Evolutionary conservation across 2,329 filamentous ascomycete genomes (phyloP).

Genomic region (Chaetothyriales sp.): DNA sequence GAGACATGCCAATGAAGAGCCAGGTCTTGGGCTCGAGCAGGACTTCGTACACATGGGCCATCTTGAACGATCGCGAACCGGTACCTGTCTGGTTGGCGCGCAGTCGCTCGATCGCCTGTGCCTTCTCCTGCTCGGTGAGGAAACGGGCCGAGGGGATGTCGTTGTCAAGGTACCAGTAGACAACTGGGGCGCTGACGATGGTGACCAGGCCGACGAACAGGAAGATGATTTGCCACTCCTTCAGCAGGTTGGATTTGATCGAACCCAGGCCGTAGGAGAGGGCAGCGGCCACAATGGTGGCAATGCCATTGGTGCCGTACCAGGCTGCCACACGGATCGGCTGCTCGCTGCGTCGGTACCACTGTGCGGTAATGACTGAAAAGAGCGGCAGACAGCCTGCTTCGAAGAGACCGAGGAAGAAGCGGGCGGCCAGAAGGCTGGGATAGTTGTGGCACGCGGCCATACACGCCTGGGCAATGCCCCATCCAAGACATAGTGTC

Average conservation of each 20-base stretch:
- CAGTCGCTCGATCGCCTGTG: conserved; percentile 34
- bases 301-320: conserved; percentile 48
- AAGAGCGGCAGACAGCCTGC: conserved; percentile 35
- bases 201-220: conserved; percentile 48
- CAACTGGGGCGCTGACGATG: conserved; percentile 40
- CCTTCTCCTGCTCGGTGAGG: conserved; percentile 31
- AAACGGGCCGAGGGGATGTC: conserved; percentile 40
- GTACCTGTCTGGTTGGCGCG: conserved; percentile 37
- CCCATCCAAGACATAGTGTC: conserved; percentile 32
- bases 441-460: conserved; percentile 33
- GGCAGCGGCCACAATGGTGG: conserved; percentile 41
- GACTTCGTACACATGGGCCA: conserved; percentile 29
- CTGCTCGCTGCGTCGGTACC: conserved; percentile 42
- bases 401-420: conserved; percentile 40
- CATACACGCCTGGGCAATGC: conserved; percentile 34
- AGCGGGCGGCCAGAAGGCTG: conserved; percentile 33
- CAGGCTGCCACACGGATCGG: conserved; percentile 49
- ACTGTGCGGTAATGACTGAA: conserved; percentile 31
- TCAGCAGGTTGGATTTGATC: conserved; percentile 30
- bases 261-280: conserved; percentile 44
- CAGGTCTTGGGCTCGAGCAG: conserved; percentile 35
- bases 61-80: conserved; percentile 32
- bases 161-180: conserved; percentile 46
- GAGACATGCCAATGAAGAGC: conserved; percentile 45
- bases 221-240: conserved; percentile 44